Percentiles rank a stretch among this genome's conserved stretches.
Conservation (phyloP, 2,329 filamentous ascomycete species). For the Dactylellina drechsleri region DNA sequence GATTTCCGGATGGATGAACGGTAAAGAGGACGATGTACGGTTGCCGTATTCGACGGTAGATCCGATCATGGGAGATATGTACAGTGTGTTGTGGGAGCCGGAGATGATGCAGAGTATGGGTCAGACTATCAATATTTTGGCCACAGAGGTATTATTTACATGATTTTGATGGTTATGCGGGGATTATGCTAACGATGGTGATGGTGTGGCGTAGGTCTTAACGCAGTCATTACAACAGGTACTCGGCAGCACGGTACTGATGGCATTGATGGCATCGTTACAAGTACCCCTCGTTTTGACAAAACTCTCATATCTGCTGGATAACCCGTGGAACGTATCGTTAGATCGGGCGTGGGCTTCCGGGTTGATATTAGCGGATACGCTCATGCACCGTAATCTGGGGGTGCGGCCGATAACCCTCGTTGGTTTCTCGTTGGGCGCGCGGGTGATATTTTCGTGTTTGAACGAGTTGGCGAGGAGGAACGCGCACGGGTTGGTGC, state of each 20-base stretch:
- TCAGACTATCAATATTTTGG: slow-evolving; percentile 97
- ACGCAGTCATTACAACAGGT: slow-evolving; percentile 76
- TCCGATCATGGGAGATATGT: slow-evolving; percentile 97
- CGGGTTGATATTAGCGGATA: slow-evolving; percentile 81
- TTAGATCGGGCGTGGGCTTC: slow-evolving; percentile 82
- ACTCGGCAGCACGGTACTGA: slow-evolving; percentile 80
- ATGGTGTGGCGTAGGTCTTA: slow-evolving; percentile 70
- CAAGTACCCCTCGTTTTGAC: slow-evolving; percentile 74
- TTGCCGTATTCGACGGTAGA: slow-evolving; percentile 96
- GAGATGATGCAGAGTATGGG: slow-evolving; percentile 98
- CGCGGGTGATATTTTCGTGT: slow-evolving; percentile 83
- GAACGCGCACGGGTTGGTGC: slow-evolving; percentile 82
- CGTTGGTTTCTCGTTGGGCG: slow-evolving; percentile 83
- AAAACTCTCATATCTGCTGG: slow-evolving; percentile 74
- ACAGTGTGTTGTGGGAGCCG: slow-evolving; percentile 96
- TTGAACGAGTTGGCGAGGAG: slow-evolving; percentile 79
- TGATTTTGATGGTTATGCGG: too few relatives aligned
- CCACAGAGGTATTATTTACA: slow-evolving; percentile 76
- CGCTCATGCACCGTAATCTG: slow-evolving; percentile 81
- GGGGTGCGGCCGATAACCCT: slow-evolving; percentile 83
- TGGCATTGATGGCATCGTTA: slow-evolving; percentile 75
- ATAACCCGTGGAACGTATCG: slow-evolving; percentile 83
- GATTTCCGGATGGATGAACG: slow-evolving; percentile 97
- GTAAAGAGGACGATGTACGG: slow-evolving; percentile 95
- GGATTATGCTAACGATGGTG: too few relatives aligned